phyloP scores from a whole-genome alignment of 352 stramenopile species.

The Pythium utonaiense region DNA sequence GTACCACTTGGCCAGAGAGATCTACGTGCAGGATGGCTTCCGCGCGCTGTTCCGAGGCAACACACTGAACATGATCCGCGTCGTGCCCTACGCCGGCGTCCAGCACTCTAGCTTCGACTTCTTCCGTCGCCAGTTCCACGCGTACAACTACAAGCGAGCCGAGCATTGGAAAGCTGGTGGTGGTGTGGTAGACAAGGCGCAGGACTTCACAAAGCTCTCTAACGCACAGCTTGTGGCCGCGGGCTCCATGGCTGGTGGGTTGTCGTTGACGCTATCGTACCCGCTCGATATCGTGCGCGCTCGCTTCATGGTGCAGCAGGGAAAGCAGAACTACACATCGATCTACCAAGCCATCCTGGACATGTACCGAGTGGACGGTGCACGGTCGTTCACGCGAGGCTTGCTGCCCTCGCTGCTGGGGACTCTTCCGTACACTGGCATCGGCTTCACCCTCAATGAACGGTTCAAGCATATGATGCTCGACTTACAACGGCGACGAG shows the following conservation, averaged over 20 bases:
- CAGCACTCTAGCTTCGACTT: conserved; percentile 86
- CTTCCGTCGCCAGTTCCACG: conserved; percentile 76
- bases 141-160: conserved; percentile 62
- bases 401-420: conserved; percentile 76
- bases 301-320: conserved; percentile 86
- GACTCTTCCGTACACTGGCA: conserved; percentile 84
- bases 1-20: conserved; percentile 47
- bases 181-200: neutral
- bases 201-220: conserved; percentile 59
- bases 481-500: conserved; percentile 24
- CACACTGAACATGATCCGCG: conserved; percentile 73
- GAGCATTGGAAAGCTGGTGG: conserved; percentile 22
- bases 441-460: conserved; percentile 83
- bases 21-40: conserved; percentile 72
- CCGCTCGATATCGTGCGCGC: conserved; percentile 80
- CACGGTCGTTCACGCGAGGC: conserved; percentile 63
- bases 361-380: conserved; percentile 78
- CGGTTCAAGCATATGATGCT: conserved; percentile 67
- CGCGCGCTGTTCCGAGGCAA: conserved; percentile 69
- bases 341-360: conserved; percentile 60
- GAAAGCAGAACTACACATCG: conserved; percentile 68
- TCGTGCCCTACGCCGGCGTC: conserved; percentile 74
- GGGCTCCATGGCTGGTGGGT: conserved; percentile 62
- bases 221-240: conserved; percentile 72
- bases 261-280: conserved; percentile 75